Conservation (phyloP, 2,329 filamentous ascomycete genomes). For the Epichloe glyceriae region DNA sequence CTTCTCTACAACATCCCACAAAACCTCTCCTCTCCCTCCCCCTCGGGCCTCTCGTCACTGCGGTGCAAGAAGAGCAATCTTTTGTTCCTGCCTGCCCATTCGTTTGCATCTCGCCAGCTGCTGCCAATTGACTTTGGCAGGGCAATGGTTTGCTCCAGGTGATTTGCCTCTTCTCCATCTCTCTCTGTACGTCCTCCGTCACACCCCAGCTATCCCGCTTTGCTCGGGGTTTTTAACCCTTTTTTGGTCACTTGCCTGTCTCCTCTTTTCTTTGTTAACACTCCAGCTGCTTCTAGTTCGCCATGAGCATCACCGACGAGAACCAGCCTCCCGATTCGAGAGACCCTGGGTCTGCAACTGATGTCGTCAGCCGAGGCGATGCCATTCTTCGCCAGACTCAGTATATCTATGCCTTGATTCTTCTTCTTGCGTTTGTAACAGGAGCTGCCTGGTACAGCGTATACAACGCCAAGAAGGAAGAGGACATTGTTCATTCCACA, state of each 20-base stretch:
- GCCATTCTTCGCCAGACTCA: conserved; percentile 32
- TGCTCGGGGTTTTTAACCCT: too few species aligned
- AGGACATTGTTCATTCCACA: conserved; percentile 32
- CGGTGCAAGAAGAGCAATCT: conserved; percentile 1
- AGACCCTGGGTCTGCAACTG: conserved; percentile 11
- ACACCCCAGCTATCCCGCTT: neutral
- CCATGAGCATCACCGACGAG: conserved; percentile 24
- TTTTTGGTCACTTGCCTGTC: neutral
- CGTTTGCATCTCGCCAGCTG: conserved; percentile 5
- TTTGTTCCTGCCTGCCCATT: conserved; percentile 1
- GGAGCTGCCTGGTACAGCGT: conserved; percentile 40
- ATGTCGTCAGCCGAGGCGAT: conserved; percentile 23
- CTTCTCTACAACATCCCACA: conserved; percentile 1
- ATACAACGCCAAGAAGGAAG: conserved; percentile 35
- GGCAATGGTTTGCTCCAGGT: conserved; percentile 27
- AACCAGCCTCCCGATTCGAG: conserved; percentile 15
- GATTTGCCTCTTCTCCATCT: conserved; percentile 12
- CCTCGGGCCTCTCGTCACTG: neutral
- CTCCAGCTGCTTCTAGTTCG: conserved; percentile 13
- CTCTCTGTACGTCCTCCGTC: conserved; percentile 11
- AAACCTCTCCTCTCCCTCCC: neutral
- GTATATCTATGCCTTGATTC: conserved; percentile 38
- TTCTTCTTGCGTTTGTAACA: conserved; percentile 38
- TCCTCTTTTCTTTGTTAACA: neutral
- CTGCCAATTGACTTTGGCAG: conserved; percentile 23